These are phyloP conservation scores for Pseudocercospora eumusae DNA, from an alignment of 2,329 filamentous ascomycete genomes.

Conservation along the genomic window DNA sequence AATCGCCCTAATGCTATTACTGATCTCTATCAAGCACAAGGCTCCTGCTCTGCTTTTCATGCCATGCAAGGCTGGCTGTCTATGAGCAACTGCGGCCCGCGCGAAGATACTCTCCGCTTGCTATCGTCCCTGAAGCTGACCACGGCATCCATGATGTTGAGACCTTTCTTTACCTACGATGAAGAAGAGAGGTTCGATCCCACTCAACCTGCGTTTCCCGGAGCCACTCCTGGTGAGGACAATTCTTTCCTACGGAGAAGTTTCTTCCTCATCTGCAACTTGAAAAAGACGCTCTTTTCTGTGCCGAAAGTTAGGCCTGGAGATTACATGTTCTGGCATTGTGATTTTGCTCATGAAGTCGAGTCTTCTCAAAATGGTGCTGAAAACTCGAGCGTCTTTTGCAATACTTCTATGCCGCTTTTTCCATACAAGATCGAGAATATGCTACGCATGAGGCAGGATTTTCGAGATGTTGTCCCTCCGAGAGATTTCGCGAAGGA, in stretches of 20 bases:
- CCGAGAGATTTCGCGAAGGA: conserved; percentile 12
- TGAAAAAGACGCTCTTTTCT: conserved; percentile 10
- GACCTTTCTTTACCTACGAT: conserved; percentile 14
- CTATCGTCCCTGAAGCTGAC: conserved; percentile 11
- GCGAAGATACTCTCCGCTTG: conserved; percentile 11
- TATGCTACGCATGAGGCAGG: conserved; percentile 13
- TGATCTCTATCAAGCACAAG: conserved; percentile 18
- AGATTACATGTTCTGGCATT: conserved; percentile 23
- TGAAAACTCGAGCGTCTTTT: conserved; percentile 18
- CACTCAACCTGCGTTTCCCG: conserved; percentile 8
- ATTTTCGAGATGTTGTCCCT: conserved; percentile 13
- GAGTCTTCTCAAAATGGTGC: conserved; percentile 15
- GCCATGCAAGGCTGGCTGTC: conserved; percentile 17
- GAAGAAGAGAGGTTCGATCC: conserved; percentile 8
- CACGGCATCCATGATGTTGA: conserved; percentile 19
- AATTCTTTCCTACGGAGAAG: conserved; percentile 9
- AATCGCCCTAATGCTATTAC: conserved; percentile 14
- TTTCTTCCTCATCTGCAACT: conserved; percentile 13
- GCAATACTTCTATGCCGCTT: conserved; percentile 17
- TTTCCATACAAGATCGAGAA: conserved; percentile 18
- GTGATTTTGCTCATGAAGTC: conserved; percentile 20
- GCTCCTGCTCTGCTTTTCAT: conserved; percentile 14
- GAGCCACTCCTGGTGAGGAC: conserved; percentile 14
- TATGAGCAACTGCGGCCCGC: conserved; percentile 14
- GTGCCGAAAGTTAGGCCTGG: conserved; percentile 18